Evolutionary conservation across 768 basidiomycete genomes (phyloP).

Genomic region (Tricholomella constricta): DNA sequence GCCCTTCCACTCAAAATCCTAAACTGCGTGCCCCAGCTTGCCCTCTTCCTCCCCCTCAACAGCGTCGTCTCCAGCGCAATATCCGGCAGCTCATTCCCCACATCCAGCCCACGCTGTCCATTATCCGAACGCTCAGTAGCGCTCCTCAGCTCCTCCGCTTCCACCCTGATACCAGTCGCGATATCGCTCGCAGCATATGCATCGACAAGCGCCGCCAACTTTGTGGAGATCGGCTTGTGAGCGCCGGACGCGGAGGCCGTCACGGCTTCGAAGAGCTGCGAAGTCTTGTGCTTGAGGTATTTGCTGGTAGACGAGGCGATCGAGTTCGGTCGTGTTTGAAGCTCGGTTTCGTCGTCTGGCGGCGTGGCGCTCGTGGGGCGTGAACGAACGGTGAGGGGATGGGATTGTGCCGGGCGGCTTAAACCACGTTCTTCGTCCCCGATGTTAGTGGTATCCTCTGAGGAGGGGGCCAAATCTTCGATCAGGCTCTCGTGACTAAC

Average conservation of each 20-base stretch:
- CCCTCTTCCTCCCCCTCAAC: conserved; percentile 74
- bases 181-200: conserved; percentile 71
- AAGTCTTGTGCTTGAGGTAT: conserved; percentile 72
- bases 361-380: conserved; percentile 31
- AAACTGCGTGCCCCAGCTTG: conserved; percentile 89
- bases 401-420: conserved; percentile 24
- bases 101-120: conserved; percentile 29
- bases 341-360: conserved; percentile 50
- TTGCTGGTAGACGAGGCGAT: conserved; percentile 44
- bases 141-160: conserved; percentile 54
- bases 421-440: conserved; percentile 75
- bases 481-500: conserved; percentile 28
- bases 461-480: conserved; percentile 13
- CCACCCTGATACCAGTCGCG: conserved; percentile 58
- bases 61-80: conserved; percentile 67
- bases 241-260: conserved; percentile 27
- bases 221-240: conserved; percentile 48
- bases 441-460: conserved; percentile 44
- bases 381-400: conserved; percentile 42
- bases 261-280: conserved; percentile 68
- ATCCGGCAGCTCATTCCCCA: conserved; percentile 57
- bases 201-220: conserved; percentile 71
- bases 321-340: conserved; percentile 47
- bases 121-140: conserved; percentile 29
- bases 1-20: conserved; percentile 92